phyloP scores from a whole-genome alignment of 331 rosid species.

The Prunus yedoensis region DNA sequence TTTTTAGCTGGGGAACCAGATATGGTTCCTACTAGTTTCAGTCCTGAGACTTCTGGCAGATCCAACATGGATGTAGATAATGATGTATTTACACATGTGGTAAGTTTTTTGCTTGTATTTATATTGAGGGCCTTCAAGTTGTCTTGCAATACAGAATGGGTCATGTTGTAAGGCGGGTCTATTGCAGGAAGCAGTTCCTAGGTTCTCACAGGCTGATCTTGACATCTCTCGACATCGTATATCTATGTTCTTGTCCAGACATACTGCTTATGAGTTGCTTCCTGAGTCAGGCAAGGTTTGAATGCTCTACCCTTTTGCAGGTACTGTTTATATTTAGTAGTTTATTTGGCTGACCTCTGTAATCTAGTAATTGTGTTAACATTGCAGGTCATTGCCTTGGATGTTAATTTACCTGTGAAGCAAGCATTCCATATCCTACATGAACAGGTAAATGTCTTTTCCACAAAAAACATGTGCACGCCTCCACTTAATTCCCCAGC shows the following conservation, averaged over 20 bases:
- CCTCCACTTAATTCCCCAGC: slow-evolving; percentile 3
- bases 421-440: slow-evolving; percentile 92
- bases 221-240: slow-evolving; percentile 74
- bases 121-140: background rate
- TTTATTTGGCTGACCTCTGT: slow-evolving; percentile 2
- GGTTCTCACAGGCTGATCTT: slow-evolving; percentile 63
- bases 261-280: slow-evolving; percentile 82
- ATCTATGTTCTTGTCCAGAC: slow-evolving; percentile 68
- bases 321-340: background rate
- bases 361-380: slow-evolving; percentile 22
- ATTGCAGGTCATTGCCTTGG: slow-evolving; percentile 80
- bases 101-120: slow-evolving; percentile 28
- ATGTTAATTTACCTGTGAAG: slow-evolving; percentile 82
- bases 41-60: slow-evolving; percentile 56
- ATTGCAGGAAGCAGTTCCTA: slow-evolving; percentile 61
- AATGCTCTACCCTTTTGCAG: slow-evolving; percentile 34
- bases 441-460: slow-evolving; percentile 66
- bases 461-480: background rate
- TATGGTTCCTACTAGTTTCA: slow-evolving; percentile 36
- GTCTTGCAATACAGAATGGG: slow-evolving; percentile 36
- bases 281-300: slow-evolving; percentile 99
- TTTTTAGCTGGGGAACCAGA: slow-evolving; percentile 52
- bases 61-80: slow-evolving; percentile 93
- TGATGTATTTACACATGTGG: slow-evolving; percentile 58
- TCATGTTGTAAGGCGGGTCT: slow-evolving; percentile 55